phyloP scores from a whole-genome alignment of 139 green algal genomes.

The Chlorella sp. region DNA sequence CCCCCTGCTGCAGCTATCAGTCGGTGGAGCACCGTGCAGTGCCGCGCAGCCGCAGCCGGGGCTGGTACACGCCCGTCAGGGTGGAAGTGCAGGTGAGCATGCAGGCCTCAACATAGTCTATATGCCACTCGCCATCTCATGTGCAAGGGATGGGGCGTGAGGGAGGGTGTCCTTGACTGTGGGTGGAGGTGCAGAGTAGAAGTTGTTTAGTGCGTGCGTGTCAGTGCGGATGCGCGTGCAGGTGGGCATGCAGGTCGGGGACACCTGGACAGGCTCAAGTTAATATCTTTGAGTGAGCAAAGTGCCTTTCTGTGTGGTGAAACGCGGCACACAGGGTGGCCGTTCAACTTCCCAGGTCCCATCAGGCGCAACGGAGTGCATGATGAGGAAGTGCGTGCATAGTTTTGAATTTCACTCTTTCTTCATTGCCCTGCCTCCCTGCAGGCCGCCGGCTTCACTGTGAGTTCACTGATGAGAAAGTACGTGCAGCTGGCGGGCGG shows the following conservation, averaged over 20 bases:
- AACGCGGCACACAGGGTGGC: too few species aligned
- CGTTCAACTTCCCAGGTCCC: too few species aligned
- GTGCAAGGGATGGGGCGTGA: neutral
- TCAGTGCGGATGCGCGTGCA: too few species aligned
- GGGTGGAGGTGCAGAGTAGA: too few species aligned
- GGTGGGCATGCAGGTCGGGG: too few species aligned
- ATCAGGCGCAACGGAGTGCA: too few species aligned
- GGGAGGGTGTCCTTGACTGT: neutral
- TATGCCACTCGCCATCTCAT: neutral
- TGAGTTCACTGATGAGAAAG: slow-evolving; percentile 49
- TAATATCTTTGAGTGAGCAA: too few species aligned
- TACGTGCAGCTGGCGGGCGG: slow-evolving; percentile 14
- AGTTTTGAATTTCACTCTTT: neutral
- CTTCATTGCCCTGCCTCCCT: neutral
- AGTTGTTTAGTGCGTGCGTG: too few species aligned
- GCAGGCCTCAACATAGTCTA: neutral
- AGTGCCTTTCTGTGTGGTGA: too few species aligned
- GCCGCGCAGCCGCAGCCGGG: slow-evolving; percentile 6
- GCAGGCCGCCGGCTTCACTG: slow-evolving; percentile 50
- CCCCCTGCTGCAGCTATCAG: neutral
- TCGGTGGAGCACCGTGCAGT: neutral
- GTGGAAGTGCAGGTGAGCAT: slow-evolving; percentile 35
- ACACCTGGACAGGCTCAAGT: neutral
- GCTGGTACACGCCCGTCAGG: slow-evolving; percentile 40
- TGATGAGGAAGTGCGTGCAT: too few species aligned